These are phyloP conservation scores for Syzygium syzygioides DNA, from an alignment of 441 rosid species.

Conservation along the genomic window DNA sequence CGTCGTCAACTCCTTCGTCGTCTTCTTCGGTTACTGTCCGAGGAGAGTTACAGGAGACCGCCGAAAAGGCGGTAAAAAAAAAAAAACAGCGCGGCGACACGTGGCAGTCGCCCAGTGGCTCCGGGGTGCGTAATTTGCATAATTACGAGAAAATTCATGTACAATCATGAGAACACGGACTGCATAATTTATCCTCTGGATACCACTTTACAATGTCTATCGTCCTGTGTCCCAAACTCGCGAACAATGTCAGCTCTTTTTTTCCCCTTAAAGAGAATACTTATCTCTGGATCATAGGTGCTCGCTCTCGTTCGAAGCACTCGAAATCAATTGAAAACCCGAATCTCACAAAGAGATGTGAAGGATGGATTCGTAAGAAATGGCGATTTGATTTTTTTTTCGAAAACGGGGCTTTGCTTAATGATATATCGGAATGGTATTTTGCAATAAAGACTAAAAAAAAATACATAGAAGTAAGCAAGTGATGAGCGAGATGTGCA, in stretches of 20 bases:
- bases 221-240: no score
- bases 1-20: not conserved
- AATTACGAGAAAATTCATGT: not conserved
- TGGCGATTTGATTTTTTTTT: not conserved
- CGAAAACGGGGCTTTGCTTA: not conserved
- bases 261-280: not conserved
- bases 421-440: not conserved
- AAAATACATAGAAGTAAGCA: not conserved
- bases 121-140: not conserved
- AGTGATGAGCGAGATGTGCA: not conserved
- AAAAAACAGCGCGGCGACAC: not conserved
- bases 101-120: not conserved
- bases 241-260: not conserved
- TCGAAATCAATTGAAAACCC: not conserved
- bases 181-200: not conserved
- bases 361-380: not conserved
- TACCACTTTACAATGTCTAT: not conserved
- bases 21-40: not conserved
- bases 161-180: not conserved
- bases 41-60: not conserved
- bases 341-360: not conserved
- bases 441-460: not conserved
- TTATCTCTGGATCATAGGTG: not conserved
- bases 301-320: accelerated
- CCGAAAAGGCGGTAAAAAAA: not conserved